These are phyloP conservation scores for Coemansia sp. DNA, from an alignment of 192 early-diverging fungal genomes.

Conservation along the genomic window DNA sequence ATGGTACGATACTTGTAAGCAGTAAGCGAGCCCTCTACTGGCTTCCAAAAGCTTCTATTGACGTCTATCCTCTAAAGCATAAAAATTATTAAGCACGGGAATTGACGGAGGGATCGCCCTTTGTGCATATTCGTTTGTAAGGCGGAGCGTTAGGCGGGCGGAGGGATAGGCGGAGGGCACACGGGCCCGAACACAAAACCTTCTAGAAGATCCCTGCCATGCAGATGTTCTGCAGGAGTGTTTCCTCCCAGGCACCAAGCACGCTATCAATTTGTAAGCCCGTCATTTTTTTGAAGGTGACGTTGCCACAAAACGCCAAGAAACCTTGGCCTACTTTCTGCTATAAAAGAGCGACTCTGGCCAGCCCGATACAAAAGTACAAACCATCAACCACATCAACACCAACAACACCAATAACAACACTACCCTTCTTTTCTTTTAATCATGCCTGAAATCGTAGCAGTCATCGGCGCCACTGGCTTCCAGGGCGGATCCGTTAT, in stretches of 20 bases:
- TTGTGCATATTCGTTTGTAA: neutral
- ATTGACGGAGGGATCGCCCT: neutral
- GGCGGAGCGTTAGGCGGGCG: neutral
- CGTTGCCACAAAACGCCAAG: neutral
- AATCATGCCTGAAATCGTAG: constrained; percentile 28
- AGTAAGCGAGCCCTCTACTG: neutral
- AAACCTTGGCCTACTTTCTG: neutral
- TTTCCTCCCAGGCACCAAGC: neutral
- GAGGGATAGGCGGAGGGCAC: neutral
- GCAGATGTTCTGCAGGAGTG: neutral
- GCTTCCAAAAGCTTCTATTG: neutral
- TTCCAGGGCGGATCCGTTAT: constrained; percentile 39
- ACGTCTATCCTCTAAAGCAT: neutral
- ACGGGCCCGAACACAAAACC: neutral
- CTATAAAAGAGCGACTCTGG: neutral
- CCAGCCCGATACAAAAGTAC: neutral
- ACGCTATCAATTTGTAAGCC: neutral
- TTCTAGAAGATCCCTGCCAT: constrained; percentile 3
- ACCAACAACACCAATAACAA: neutral
- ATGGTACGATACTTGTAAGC: neutral
- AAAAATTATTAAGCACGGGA: neutral
- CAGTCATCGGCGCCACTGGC: constrained; percentile 48
- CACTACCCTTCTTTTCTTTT: neutral
- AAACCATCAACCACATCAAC: neutral
- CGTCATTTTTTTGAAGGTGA: neutral